Base-by-base conservation (phyloP, 345 rosid genomes). In the Bruguiera sexangula region DNA sequence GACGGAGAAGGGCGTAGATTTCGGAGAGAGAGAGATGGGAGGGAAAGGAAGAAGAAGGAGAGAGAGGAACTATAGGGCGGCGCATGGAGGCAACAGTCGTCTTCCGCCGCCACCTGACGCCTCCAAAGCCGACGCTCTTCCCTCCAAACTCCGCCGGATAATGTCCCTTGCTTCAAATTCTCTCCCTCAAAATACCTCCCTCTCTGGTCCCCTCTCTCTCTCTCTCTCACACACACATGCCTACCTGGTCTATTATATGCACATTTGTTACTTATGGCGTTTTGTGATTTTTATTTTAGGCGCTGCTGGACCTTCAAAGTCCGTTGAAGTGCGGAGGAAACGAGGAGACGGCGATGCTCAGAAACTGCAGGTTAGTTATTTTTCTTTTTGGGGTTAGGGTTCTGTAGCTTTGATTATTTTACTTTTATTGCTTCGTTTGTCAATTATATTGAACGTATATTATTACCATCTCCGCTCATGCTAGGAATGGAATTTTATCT, bases 21-120 rank as follows among this genome's bases (percentile, higher is more conserved):
- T 7, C 4, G 26, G 9, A 43, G 50, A 63, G 16, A 37, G 50
- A 74, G 78, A 65, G 76, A 93, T 91, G 98, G 96, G 87, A 69
- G 88, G 93, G 51, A 91, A 94, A 81, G 98, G 95, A 43, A 81
- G 75, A 72, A 85, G 74, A 61, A 82, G 98, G 65, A 82, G 98
- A 82, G 96, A 89, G 78, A 94, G 86, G 78, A 94, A 94, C 76
- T 91, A 85, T 79, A 60, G 65, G 66, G 93, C 93, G 18, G 95
- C 93, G 20, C 97, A 94, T 73, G 96, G 97, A 56, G 89, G 89
- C 21, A 71, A 80, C 69, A 70, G 75, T 55, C 74, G 87, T 13
- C 93, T 95, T 15, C 99, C 99, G 52, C 96, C 96, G 32, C 96
- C 99, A 2, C 99, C 96, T 60, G 79, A 89, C 62, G 84, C 79